These are phyloP conservation scores for Tolypocladium nubicola DNA, from an alignment of 2,329 filamentous ascomycete genomes.

Conservation along the genomic window DNA sequence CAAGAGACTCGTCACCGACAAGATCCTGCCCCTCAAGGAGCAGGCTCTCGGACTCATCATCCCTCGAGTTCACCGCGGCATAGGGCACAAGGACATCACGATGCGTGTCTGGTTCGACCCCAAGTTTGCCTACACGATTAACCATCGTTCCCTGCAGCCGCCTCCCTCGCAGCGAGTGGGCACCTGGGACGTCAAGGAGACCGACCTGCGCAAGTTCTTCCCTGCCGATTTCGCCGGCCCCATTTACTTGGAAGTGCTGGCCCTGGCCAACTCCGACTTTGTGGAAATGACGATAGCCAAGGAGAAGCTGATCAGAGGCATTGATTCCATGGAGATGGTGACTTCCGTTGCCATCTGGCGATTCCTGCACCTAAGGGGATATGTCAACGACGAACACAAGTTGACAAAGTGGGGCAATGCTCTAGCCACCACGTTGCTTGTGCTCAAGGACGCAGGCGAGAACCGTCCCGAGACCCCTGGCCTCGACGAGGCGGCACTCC, in stretches of 20 bases:
- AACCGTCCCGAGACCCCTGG: conserved; percentile 31
- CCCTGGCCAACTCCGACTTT: conserved; percentile 61
- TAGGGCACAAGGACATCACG: conserved; percentile 67
- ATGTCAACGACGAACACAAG: conserved; percentile 67
- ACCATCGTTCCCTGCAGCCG: conserved; percentile 40
- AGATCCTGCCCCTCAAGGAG: conserved; percentile 65
- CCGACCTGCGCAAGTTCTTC: conserved; percentile 37
- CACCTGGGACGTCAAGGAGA: conserved; percentile 66
- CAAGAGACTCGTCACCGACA: conserved; percentile 62
- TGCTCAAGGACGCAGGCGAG: conserved; percentile 43
- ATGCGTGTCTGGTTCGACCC: conserved; percentile 79
- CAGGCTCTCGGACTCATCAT: conserved; percentile 70
- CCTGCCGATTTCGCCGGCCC: conserved; percentile 28
- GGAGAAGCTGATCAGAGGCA: conserved; percentile 48
- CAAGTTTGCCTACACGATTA: conserved; percentile 56
- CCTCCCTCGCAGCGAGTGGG: conserved; percentile 35
- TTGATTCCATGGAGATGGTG: conserved; percentile 56
- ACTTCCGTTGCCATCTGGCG: conserved; percentile 70
- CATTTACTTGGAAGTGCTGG: conserved; percentile 50
- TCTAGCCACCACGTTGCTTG: conserved; percentile 57
- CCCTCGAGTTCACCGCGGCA: conserved; percentile 71
- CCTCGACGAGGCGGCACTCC: conserved; percentile 66
- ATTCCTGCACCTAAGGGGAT: conserved; percentile 81
- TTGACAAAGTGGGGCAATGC: conserved; percentile 79
- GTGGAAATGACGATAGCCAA: conserved; percentile 55